Evolutionary conservation across 2,329 filamentous ascomycete species (phyloP).

Genomic region (Phaeosphaeria sp.): DNA sequence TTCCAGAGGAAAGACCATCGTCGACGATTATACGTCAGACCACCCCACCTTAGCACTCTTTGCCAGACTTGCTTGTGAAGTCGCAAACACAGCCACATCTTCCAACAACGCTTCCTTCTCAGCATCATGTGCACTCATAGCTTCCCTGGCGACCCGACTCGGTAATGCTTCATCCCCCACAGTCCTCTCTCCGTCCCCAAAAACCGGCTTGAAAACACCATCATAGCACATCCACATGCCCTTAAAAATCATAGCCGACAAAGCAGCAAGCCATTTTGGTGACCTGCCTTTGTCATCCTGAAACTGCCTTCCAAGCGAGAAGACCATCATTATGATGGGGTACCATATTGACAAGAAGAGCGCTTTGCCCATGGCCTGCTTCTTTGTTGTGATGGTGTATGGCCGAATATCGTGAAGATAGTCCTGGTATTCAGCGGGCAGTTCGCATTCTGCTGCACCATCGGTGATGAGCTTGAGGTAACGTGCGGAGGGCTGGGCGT

Average conservation of each 20-base stretch:
- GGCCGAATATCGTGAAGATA: conserved; percentile 74
- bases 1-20: not conserved
- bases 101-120: conserved; percentile 20
- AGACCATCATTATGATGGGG: conserved; percentile 63
- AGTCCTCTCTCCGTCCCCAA: conserved; percentile 86
- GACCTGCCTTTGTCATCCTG: conserved; percentile 70
- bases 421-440: conserved; percentile 77
- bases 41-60: not conserved
- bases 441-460: conserved; percentile 79
- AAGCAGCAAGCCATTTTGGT: conserved; percentile 69
- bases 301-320: conserved; percentile 58
- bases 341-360: conserved; percentile 68
- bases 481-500: conserved; percentile 81
- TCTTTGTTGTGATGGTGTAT: conserved; percentile 71
- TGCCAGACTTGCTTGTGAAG: not conserved
- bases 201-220: conserved; percentile 66
- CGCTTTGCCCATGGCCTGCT: conserved; percentile 70
- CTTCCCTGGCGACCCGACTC: not conserved
- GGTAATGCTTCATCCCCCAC: conserved; percentile 28
- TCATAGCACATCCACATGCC: conserved; percentile 72
- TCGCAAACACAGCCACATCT: conserved; percentile 1
- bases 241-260: conserved; percentile 61
- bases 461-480: conserved; percentile 82
- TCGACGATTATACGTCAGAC: not conserved
- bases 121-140: conserved; percentile 6